A percentile compares a stretch with the other conserved stretches of the same genome.
These are phyloP conservation scores for Cryptosporidium andersoni DNA, from an alignment of 169 alveolate species.

Conservation along the genomic window DNA sequence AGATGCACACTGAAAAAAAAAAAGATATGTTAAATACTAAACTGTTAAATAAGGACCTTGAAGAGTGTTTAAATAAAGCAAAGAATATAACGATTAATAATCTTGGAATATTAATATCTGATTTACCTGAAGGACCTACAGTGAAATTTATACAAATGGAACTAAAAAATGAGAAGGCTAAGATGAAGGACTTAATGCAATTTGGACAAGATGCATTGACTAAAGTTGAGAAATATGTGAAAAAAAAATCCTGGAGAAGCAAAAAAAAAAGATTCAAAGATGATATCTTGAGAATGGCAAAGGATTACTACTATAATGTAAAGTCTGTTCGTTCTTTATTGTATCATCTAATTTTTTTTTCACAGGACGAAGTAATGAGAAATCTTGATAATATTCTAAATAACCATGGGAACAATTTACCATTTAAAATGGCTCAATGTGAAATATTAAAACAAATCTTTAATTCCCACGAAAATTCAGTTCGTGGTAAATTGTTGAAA, in stretches of 20 bases:
- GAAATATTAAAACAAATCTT: slow-evolving; percentile 36
- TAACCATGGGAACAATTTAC: slow-evolving; percentile 19
- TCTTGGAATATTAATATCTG: slow-evolving; percentile 42
- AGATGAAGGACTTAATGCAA: slow-evolving; percentile 17
- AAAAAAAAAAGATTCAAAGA: slow-evolving; percentile 36
- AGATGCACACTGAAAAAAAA: too few relatives aligned
- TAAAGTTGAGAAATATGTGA: slow-evolving; percentile 44
- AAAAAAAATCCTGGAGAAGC: slow-evolving; percentile 56
- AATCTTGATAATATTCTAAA: slow-evolving; percentile 21
- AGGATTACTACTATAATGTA: slow-evolving; percentile 20
- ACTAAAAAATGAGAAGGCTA: slow-evolving; percentile 6
- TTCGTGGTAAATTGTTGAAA: slow-evolving; percentile 24
- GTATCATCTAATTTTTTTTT: slow-evolving; percentile 11
- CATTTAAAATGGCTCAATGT: slow-evolving; percentile 15
- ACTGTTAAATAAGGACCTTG: slow-evolving; percentile 9
- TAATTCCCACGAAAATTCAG: slow-evolving; percentile 29
- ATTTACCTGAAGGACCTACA: slow-evolving; percentile 5
- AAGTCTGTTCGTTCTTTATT: slow-evolving; percentile 35
- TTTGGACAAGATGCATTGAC: slow-evolving; percentile 43
- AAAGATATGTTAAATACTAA: too few relatives aligned
- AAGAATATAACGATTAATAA: slow-evolving; percentile 37
- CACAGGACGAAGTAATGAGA: slow-evolving; percentile 10
- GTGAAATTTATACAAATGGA: slow-evolving; percentile 18
- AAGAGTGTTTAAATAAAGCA: slow-evolving; percentile 23
- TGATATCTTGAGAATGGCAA: slow-evolving; percentile 19